Evolutionary conservation across 257 asterid species (phyloP).

Genomic region (Anisodus acutangulus): DNA sequence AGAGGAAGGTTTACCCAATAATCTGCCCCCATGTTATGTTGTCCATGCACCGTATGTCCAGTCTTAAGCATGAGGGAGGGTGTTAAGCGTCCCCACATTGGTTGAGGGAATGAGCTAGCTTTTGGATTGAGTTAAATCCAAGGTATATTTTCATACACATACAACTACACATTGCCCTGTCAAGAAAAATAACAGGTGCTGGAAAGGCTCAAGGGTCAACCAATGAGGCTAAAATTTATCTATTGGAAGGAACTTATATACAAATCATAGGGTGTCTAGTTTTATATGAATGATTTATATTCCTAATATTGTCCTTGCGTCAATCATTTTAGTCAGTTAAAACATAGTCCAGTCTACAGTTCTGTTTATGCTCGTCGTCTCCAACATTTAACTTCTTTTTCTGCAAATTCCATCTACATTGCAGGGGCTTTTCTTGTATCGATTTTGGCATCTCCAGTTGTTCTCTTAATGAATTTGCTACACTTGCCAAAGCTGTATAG

Average conservation of each 20-base stretch:
- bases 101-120: too few species aligned
- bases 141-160: too few species aligned
- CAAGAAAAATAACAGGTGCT: background rate
- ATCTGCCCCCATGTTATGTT: too few species aligned
- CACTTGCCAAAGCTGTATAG: slow-evolving; percentile 77
- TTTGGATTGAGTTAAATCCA: too few species aligned
- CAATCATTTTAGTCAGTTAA: background rate
- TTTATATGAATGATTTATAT: background rate
- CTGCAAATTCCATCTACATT: slow-evolving; percentile 27
- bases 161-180: too few species aligned
- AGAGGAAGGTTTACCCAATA: too few species aligned
- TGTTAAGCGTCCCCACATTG: too few species aligned
- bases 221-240: background rate
- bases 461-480: slow-evolving; percentile 56
- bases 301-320: background rate
- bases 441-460: slow-evolving; percentile 75
- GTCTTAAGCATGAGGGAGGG: too few species aligned
- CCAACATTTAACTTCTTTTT: slow-evolving; percentile 27
- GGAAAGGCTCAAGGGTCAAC: background rate
- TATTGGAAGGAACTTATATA: background rate
- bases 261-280: background rate
- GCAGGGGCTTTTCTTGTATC: slow-evolving; percentile 83
- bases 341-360: background rate
- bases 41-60: too few species aligned
- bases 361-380: background rate